Conservation (phyloP, 441 rosid species). For the Gossypium laxum region DNA sequence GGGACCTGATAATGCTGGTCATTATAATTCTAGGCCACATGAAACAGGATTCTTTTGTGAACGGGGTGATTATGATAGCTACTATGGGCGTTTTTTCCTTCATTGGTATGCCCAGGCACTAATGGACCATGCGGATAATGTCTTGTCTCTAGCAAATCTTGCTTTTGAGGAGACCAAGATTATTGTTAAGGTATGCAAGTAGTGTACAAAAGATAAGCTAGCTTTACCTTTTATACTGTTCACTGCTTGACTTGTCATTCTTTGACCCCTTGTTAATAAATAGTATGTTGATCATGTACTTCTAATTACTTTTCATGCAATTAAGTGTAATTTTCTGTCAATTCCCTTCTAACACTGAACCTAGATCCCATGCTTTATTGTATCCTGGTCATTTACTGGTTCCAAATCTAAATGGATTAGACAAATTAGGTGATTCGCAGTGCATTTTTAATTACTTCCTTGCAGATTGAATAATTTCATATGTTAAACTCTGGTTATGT, state of each 20-base stretch:
- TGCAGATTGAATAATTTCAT: not conserved
- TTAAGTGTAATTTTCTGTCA: not conserved
- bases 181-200: slow-evolving; percentile 44
- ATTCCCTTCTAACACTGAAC: not conserved
- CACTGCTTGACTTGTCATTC: not conserved
- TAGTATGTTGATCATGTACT: not conserved
- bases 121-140: slow-evolving; percentile 48
- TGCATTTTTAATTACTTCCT: not conserved
- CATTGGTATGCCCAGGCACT: slow-evolving; percentile 58
- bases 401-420: slow-evolving; percentile 1
- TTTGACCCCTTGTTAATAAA: not conserved
- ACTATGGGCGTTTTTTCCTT: slow-evolving; percentile 67
- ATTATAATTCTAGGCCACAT: slow-evolving; percentile 57
- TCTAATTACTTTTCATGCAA: not conserved
- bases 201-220: not conserved
- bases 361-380: not conserved
- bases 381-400: not conserved
- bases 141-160: slow-evolving; percentile 54
- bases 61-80: slow-evolving; percentile 69
- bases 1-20: slow-evolving; percentile 66
- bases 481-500: not conserved
- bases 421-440: slow-evolving; percentile 4
- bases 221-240: slow-evolving; percentile 2
- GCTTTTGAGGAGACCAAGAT: slow-evolving; percentile 60
- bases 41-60: slow-evolving; percentile 63